Conservation (phyloP, 2,329 filamentous ascomycete genomes). For the Hypoxylon sp. region DNA sequence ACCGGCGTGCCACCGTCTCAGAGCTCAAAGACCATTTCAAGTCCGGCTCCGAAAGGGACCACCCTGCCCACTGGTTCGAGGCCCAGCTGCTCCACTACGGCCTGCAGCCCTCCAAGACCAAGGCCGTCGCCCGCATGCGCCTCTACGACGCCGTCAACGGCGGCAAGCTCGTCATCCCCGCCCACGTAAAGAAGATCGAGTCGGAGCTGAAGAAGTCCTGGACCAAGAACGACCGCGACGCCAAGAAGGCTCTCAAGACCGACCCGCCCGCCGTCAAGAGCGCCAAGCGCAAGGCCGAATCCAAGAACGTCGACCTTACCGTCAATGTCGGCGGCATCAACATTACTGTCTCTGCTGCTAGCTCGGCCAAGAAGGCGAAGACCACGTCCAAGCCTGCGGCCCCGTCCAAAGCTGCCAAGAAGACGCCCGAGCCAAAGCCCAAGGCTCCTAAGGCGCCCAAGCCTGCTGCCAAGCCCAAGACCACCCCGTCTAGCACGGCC, state of each 20-base stretch:
- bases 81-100: constrained; percentile 71
- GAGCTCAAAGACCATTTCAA: constrained; percentile 58
- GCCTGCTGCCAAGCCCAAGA: constrained; percentile 25
- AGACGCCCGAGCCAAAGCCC: constrained; percentile 10
- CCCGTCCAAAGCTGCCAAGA: constrained; percentile 19
- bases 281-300: constrained; percentile 46
- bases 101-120: constrained; percentile 62
- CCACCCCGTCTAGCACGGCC: constrained; percentile 16
- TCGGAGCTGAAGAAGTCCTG: constrained; percentile 65
- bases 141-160: constrained; percentile 63
- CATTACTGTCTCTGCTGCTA: constrained; percentile 40
- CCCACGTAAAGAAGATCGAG: constrained; percentile 58
- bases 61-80: constrained; percentile 67
- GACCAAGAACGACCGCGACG: constrained; percentile 57
- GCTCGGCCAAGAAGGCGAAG: constrained; percentile 42
- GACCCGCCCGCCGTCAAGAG: constrained; percentile 19
- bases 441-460: constrained; percentile 18
- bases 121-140: constrained; percentile 65
- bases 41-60: constrained; percentile 53
- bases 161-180: constrained; percentile 58
- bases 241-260: constrained; percentile 50
- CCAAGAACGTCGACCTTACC: constrained; percentile 38
- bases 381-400: constrained; percentile 28
- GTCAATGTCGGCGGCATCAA: constrained; percentile 42
- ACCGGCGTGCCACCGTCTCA: constrained; percentile 53